A percentile compares a stretch with the other conserved stretches of the same genome.
Conservation (phyloP, 2,329 filamentous ascomycete genomes). For the Bimuria novae-zelandiae region DNA sequence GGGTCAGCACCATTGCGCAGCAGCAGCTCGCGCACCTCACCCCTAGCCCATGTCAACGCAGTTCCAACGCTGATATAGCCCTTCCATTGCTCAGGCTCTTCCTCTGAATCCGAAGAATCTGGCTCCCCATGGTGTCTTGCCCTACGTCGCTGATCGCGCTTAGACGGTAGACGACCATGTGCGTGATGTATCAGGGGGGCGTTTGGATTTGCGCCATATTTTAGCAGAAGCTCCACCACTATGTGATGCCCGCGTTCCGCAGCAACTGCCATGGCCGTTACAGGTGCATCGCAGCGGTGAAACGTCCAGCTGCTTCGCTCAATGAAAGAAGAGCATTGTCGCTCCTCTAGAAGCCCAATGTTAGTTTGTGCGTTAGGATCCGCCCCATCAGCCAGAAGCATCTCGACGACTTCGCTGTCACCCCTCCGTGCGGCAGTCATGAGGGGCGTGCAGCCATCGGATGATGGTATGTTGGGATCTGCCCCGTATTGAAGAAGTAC, state of each 20-base stretch:
- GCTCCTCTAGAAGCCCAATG: neutral
- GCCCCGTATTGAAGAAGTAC: slow-evolving; percentile 1
- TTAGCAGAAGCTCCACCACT: neutral
- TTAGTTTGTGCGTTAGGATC: neutral
- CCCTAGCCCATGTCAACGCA: slow-evolving; percentile 3
- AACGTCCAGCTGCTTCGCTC: neutral
- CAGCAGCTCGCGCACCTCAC: neutral
- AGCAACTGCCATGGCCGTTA: neutral
- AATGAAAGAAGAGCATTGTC: neutral
- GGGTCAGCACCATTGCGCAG: slow-evolving; percentile 1
- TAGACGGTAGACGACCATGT: slow-evolving; percentile 2
- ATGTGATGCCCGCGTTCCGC: neutral
- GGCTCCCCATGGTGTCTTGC: neutral
- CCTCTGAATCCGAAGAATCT: slow-evolving; percentile 1
- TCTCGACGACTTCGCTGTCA: neutral
- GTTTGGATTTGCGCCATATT: slow-evolving; percentile 6
- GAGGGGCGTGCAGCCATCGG: neutral
- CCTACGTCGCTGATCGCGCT: neutral
- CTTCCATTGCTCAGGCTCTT: slow-evolving; percentile 1
- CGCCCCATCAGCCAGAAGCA: slow-evolving; percentile 2
- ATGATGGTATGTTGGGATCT: slow-evolving; percentile 1
- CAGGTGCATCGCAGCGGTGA: neutral
- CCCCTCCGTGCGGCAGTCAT: neutral
- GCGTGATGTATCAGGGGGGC: neutral
- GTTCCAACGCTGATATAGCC: slow-evolving; percentile 3